Base-by-base conservation (phyloP, 441 rosid species). In the Croton setiger region DNA sequence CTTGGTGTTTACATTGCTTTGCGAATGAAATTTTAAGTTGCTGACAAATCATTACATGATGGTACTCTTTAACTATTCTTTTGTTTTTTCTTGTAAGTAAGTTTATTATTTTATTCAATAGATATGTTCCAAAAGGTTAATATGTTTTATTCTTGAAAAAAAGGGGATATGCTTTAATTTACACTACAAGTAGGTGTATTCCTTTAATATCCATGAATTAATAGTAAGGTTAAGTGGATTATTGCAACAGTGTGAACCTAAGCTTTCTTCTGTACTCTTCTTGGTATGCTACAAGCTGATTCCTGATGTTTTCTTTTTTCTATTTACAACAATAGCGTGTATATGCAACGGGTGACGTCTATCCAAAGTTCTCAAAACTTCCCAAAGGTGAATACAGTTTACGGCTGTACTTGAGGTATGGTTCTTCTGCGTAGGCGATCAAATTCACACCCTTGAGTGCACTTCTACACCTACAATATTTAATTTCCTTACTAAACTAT, bases 341-440 rank as follows among this genome's bases (percentile, higher is more conserved):
- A 17, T 79, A 85, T 80, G 87, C 96, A 44, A 80, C 68, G 86
- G 99, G 98, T 69, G 99, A 96, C 76, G 91, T 77, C 71, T 96
- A 93, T 85, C 98, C 99, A 21, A 70, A 69, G n/a, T 82, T 83
- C 70, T 80, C 91, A 72, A 89, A 86, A 79, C 97, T 96, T 73
- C 97, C 97, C 0, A 91, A 87, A 85, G 99, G 98, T 37, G 98
- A 96, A 68, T 93, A 91, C 80, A 86, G 68, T 72, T 82, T 96
- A 68, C 97, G 81, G 78, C 75, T 93, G 49, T 88, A 83, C 82
- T 74, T 96, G 66, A 89, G 99, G 99, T 92, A 79, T 72, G 72
- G 43, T 45, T 58, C 36, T 23, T 64, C 47, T 56, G 3, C 58
- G n/a, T 31, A 43, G 56, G 61, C n/a, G 56, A 9, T 21, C 37